Evolutionary conservation across 352 stramenopile genomes (phyloP), one percentile per base, ranked within the genome.

Genomic region (Aphanomyces cochlioides): DNA sequence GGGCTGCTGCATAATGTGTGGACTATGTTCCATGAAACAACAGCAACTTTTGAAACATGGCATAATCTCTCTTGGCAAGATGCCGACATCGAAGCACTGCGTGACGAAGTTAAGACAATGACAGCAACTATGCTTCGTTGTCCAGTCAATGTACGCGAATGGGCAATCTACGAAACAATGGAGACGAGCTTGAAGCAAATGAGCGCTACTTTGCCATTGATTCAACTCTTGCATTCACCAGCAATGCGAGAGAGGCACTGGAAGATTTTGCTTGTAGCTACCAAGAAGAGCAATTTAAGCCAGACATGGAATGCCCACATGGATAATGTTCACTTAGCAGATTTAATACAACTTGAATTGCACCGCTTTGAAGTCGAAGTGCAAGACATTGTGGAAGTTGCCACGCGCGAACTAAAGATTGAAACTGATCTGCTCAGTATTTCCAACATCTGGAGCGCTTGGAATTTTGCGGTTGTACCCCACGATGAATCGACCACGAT

Each of bases 191-290:
- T 92, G n/a, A 96, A 94, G 74, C 93, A 96, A 65, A 94, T 94
- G 88, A 75, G 84, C 36, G 84, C 81, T 0, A 87, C 94, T 2
- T 57, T 96, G 7, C 87, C 88, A 6, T 75, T 98, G 10, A 96
- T 98, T 74, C 96, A 97, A 63, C 94, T 98, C 59, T 79, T 98
- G 41, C 94, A 98, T 78, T 97, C 90, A 2, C 87, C 97, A 64
- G 89, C 93, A 36, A 98, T 98, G 83, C 88, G 96, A 63, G 78
- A 95, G 50, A 88, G 95, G 4, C 95, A 98, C 78, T 98, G 95
- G 95, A 89, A 91, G 70, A 85, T 80, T 8, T 69, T 98, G 7
- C 92, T 90, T 7, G 75, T 69, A 2, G 90, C 93, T 47, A 93
- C 85, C 53, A 88, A 93, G 36, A 85, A 93, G n/a, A 94, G 82